Conservation (phyloP, 2,329 filamentous ascomycete species). For the Chrysosphaeria jannelii region DNA sequence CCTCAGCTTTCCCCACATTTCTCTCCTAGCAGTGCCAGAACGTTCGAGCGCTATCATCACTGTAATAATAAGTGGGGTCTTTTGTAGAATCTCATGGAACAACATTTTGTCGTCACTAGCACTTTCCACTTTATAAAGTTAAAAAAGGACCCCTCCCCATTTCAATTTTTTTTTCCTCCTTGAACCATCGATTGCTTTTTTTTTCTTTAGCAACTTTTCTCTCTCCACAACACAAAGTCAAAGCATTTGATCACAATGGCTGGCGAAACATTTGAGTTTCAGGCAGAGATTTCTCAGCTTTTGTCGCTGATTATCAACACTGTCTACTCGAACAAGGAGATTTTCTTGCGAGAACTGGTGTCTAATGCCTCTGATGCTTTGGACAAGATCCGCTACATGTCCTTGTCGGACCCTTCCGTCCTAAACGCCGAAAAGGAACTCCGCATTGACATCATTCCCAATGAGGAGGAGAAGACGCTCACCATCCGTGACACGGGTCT, state of each 20-base stretch:
- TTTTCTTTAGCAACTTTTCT: neutral
- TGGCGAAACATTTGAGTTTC: slow-evolving; percentile 93
- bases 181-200: slow-evolving; percentile 1
- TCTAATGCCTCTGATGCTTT: slow-evolving; percentile 97
- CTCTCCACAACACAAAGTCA: neutral
- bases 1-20: too few species aligned
- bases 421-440: slow-evolving; percentile 95
- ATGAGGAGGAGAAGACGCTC: slow-evolving; percentile 92
- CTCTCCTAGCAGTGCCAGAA: too few species aligned
- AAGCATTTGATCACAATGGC: slow-evolving; percentile 35
- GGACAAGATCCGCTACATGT: slow-evolving; percentile 99
- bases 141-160: too few species aligned
- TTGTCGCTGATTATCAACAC: slow-evolving; percentile 99
- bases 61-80: too few species aligned
- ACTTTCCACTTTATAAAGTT: too few species aligned
- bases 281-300: slow-evolving; percentile 99
- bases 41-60: too few species aligned
- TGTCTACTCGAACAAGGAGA: slow-evolving; percentile 99
- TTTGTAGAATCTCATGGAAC: too few species aligned
- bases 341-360: slow-evolving; percentile 94
- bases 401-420: slow-evolving; percentile 87
- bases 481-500: slow-evolving; percentile 97
- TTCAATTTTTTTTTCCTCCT: too few species aligned
- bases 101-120: too few species aligned
- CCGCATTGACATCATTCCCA: slow-evolving; percentile 92